phyloP scores from a whole-genome alignment of 768 basidiomycete genomes.

The Hypsizygus marmoreus region DNA sequence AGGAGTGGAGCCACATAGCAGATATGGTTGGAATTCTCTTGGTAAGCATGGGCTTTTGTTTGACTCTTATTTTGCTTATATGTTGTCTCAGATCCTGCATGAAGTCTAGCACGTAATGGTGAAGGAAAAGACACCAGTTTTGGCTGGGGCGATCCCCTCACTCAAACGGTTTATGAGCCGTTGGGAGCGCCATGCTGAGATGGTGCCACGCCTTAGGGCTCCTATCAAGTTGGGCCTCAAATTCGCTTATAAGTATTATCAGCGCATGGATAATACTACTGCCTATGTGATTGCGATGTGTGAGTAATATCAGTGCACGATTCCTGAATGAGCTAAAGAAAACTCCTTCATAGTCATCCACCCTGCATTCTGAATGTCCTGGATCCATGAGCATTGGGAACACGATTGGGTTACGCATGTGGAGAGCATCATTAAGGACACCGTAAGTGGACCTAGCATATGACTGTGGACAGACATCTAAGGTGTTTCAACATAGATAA shows the following conservation, averaged over 20 bases:
- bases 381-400: constrained; percentile 20
- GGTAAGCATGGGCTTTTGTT: background rate
- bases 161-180: constrained; percentile 20
- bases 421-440: constrained; percentile 9
- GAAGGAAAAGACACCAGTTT: constrained; percentile 17
- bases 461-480: background rate
- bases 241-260: constrained; percentile 14
- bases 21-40: constrained; percentile 17
- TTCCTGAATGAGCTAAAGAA: background rate
- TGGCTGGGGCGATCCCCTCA: constrained; percentile 20
- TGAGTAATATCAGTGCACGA: background rate
- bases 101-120: constrained; percentile 18
- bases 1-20: constrained; percentile 16
- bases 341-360: constrained; percentile 22
- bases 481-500: constrained; percentile 15
- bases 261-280: constrained; percentile 7
- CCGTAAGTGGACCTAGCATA: constrained; percentile 5
- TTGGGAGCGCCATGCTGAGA: constrained; percentile 12
- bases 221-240: constrained; percentile 5
- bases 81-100: constrained; percentile 12
- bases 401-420: constrained; percentile 10
- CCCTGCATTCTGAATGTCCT: constrained; percentile 13
- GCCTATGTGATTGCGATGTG: constrained; percentile 15
- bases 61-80: background rate
- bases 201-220: constrained; percentile 5